These are phyloP conservation scores for Tetracladium marchalianum DNA, from an alignment of 495 filamentous ascomycete genomes.

Conservation along the genomic window DNA sequence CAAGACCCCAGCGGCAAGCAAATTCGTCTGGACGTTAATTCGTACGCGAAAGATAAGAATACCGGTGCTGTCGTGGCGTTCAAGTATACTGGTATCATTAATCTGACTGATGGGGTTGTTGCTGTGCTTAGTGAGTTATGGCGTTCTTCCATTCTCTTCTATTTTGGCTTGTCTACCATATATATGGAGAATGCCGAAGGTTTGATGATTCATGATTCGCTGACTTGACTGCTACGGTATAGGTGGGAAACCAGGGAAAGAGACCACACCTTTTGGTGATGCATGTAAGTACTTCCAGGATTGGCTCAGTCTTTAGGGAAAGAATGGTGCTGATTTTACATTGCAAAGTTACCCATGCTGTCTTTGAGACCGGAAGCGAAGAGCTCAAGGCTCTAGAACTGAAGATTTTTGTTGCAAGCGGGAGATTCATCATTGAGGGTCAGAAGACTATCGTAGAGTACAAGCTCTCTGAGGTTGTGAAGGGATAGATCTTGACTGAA, in stretches of 20 bases:
- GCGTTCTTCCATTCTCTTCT: no score
- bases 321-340: background rate
- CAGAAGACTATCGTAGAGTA: constrained; percentile 48
- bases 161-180: no score
- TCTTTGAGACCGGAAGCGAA: constrained; percentile 42
- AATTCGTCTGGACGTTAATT: constrained; percentile 42
- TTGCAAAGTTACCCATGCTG: constrained; percentile 36
- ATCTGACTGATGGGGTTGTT: constrained; percentile 24
- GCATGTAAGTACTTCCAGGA: constrained; percentile 34
- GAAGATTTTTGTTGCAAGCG: constrained; percentile 44
- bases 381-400: constrained; percentile 40
- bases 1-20: constrained; percentile 35
- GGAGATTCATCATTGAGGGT: constrained; percentile 44
- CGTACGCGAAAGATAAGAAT: constrained; percentile 30
- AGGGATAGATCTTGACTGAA: background rate
- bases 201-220: no score
- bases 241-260: constrained; percentile 31
- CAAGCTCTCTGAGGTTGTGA: constrained; percentile 43
- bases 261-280: constrained; percentile 44
- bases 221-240: no score
- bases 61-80: constrained; percentile 30
- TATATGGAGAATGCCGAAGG: no score
- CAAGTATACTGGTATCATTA: constrained; percentile 40
- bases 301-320: background rate
- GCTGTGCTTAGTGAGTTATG: constrained; percentile 22